Evolutionary conservation across 2,329 filamentous ascomycete species (phyloP).

Genomic region (Gremmenia infestans): DNA sequence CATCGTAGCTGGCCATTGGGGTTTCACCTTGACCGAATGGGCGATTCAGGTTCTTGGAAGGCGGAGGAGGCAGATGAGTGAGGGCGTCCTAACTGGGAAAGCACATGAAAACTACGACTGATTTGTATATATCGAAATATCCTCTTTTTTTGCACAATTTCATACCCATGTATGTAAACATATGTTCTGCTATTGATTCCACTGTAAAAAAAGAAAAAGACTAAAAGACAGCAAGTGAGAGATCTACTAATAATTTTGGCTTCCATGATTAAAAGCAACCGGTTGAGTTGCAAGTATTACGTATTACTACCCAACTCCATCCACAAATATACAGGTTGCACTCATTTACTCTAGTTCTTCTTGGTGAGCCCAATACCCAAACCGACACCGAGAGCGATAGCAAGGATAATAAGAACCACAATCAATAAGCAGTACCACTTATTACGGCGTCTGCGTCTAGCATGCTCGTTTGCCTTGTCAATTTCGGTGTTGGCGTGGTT

Average conservation of each 20-base stretch:
- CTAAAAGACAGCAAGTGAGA: background rate
- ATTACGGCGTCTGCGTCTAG: constrained; percentile 63
- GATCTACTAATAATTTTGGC: constrained; percentile 2
- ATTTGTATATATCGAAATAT: constrained; percentile 11
- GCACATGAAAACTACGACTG: constrained; percentile 26
- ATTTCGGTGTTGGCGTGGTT: constrained; percentile 67
- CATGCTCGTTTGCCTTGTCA: constrained; percentile 60
- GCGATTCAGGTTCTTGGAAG: constrained; percentile 48
- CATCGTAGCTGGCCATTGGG: constrained; percentile 89
- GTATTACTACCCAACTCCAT: constrained; percentile 4
- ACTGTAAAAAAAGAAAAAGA: background rate
- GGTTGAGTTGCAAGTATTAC: background rate
- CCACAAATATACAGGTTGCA: background rate
- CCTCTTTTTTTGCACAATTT: background rate
- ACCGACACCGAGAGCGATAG: constrained; percentile 49
- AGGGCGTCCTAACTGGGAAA: constrained; percentile 33
- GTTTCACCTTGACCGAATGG: constrained; percentile 82
- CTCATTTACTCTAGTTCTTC: background rate
- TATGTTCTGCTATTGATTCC: background rate
- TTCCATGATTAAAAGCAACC: background rate
- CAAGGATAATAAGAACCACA: constrained; percentile 52
- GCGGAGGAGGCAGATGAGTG: constrained; percentile 29
- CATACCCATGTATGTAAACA: background rate
- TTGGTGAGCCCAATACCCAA: constrained; percentile 32
- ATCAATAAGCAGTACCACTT: constrained; percentile 77